Percentiles rank a stretch among this genome's conserved stretches.
Conservation (phyloP, 208 protist species). For the Pavlovales sp. region DNA sequence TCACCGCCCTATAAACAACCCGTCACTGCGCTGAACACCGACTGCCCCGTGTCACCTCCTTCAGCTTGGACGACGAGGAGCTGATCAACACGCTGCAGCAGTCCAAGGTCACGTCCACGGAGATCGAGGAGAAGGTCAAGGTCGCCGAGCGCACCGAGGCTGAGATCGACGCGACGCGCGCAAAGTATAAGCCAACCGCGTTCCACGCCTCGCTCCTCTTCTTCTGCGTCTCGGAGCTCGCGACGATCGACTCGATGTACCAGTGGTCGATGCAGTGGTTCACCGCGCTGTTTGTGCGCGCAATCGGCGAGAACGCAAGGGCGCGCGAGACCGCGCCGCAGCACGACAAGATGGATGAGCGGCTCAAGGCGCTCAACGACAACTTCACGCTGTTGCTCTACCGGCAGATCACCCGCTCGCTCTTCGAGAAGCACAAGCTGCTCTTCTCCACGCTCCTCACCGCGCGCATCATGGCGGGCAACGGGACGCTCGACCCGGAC, state of each 20-base stretch:
- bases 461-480: conserved; percentile 50
- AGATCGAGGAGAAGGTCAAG: conserved; percentile 57
- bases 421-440: conserved; percentile 65
- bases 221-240: conserved; percentile 58
- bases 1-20: too few species aligned
- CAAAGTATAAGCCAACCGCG: conserved; percentile 55
- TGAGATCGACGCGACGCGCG: conserved; percentile 56
- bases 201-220: conserved; percentile 55
- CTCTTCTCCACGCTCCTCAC: conserved; percentile 58
- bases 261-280: conserved; percentile 91
- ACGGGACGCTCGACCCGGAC: conserved; percentile 55
- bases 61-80: conserved; percentile 49
- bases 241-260: conserved; percentile 64
- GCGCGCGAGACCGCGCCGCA: conserved; percentile 63
- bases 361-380: conserved; percentile 28
- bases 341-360: conserved; percentile 41
- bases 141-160: conserved; percentile 51
- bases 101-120: conserved; percentile 52
- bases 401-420: conserved; percentile 59
- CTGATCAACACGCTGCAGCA: conserved; percentile 54
- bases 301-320: conserved; percentile 80
- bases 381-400: conserved; percentile 55
- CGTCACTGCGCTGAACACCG: too few species aligned
- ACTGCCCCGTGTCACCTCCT: too few species aligned
- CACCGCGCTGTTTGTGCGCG: conserved; percentile 87